Base-by-base conservation (phyloP, 2,329 filamentous ascomycete species). In the Dothiorella sarmentorum region DNA sequence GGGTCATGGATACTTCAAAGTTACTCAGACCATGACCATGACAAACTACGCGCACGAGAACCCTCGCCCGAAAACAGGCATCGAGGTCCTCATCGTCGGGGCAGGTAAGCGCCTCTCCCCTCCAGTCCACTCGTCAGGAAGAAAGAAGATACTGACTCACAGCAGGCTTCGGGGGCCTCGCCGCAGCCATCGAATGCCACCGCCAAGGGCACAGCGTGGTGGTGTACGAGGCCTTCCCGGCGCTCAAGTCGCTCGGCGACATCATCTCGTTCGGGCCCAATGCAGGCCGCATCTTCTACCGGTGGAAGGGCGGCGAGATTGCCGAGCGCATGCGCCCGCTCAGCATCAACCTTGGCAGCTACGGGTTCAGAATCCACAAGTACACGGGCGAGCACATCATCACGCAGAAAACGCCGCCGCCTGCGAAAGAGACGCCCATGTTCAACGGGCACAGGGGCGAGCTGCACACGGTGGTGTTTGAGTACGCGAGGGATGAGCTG, bases 251-350 rank as follows among this genome's bases (percentile, higher is more conserved):
- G 3, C 76, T 86, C 0, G 84, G 84, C 55, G 82, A 86, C 70
- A 85, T 86, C 61, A 86, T 85, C 62, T 82, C 80, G 11, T 85
- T 85, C 61, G 83, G 83, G 2, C 75, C 81, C 47, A 86, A 86
- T 63, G 82, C 77, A 11, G 82, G 82, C 0, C 80, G 83, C 38
- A 85, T 87, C 63, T 84, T 85, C 64, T 68, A 80, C 55, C 79
- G 84, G 3, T 87, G 84, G 84, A 73, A 72, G 0, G 68, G 78
- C 26, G 80, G 82, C 29, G 68, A 73, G 31, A 74, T 85, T 9
- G 73, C 76, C 7, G 68, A 71, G 44, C 73, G 75, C 43, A 74
- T 84, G 71, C 75, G 77, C 22, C 69, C 73, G 1, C 68, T 84
- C 7, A 81, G 78, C 62, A 84, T 84, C 61, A 76, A 84, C 62